Conservation (phyloP, 2,329 filamentous ascomycete species). For the Neopestalotiopsis sp. region DNA sequence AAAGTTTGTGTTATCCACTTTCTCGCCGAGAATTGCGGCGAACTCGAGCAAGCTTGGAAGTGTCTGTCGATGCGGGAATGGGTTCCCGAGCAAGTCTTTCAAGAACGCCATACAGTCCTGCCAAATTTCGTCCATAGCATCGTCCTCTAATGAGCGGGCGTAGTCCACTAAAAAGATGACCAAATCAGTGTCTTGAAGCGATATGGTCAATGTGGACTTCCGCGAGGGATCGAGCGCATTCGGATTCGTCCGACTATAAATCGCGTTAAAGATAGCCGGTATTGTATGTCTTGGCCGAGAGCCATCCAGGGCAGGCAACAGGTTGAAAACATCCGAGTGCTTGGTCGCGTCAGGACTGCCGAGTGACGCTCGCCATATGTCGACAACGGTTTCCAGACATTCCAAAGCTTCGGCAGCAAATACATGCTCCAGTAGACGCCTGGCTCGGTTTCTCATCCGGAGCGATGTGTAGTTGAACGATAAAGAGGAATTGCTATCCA, state of each 20-base stretch:
- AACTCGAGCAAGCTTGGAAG: conserved; percentile 87
- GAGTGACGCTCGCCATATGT: conserved; percentile 72
- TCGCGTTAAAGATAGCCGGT: conserved; percentile 92
- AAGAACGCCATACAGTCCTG: conserved; percentile 90
- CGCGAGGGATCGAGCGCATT: conserved; percentile 76
- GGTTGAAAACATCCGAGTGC: conserved; percentile 74
- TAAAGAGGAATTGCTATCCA: conserved; percentile 72
- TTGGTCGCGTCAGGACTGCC: conserved; percentile 52
- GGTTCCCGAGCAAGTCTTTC: conserved; percentile 87
- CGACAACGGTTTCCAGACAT: conserved; percentile 88
- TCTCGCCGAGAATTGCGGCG: conserved; percentile 86
- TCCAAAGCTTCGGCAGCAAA: conserved; percentile 92
- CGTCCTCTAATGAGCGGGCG: conserved; percentile 87
- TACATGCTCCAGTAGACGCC: conserved; percentile 87
- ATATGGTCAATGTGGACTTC: conserved; percentile 87
- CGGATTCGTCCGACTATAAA: conserved; percentile 93
- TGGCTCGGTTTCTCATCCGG: conserved; percentile 86
- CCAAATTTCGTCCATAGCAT: conserved; percentile 99
- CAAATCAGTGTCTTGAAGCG: conserved; percentile 81
- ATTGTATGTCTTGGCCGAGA: conserved; percentile 90
- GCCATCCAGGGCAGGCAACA: conserved; percentile 89
- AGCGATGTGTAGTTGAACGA: conserved; percentile 92
- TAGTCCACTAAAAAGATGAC: conserved; percentile 92
- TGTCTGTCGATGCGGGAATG: conserved; percentile 91
- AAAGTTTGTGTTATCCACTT: conserved; percentile 97